These are phyloP conservation scores for Trypethelium eluteriae DNA, from an alignment of 495 filamentous ascomycete species.

Conservation along the genomic window DNA sequence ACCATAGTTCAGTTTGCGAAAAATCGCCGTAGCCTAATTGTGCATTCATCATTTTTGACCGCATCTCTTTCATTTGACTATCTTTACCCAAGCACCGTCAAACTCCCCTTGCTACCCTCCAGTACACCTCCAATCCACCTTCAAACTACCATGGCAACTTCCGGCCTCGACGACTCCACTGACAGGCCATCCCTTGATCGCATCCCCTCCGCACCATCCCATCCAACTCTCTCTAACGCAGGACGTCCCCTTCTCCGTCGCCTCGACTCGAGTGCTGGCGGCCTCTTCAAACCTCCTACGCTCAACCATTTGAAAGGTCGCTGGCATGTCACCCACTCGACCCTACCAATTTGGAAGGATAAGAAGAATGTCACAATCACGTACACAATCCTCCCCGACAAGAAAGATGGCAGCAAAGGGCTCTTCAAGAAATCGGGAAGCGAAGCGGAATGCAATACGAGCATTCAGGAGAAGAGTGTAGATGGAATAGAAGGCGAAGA, in stretches of 20 bases:
- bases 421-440: too few species aligned
- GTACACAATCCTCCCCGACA: constrained; percentile 46
- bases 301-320: constrained; percentile 55
- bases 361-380: constrained; percentile 68
- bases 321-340: constrained; percentile 71
- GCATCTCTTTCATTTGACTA: too few species aligned
- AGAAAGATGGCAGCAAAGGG: neutral
- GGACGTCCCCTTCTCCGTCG: constrained; percentile 5
- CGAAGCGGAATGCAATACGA: too few species aligned
- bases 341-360: constrained; percentile 64
- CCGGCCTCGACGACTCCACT: neutral
- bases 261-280: neutral
- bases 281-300: constrained; percentile 41
- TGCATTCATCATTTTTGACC: too few species aligned
- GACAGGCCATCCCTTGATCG: neutral
- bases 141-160: neutral
- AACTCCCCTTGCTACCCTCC: too few species aligned
- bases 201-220: neutral
- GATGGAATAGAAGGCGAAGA: constrained; percentile 24
- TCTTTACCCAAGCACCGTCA: too few species aligned
- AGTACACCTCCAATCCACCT: too few species aligned
- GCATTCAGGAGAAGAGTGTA: constrained; percentile 14
- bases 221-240: neutral
- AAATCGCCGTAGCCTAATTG: too few species aligned
- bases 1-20: too few species aligned